phyloP scores from a whole-genome alignment of 805 yeast species.

The Myxozyma kluyveri region DNA sequence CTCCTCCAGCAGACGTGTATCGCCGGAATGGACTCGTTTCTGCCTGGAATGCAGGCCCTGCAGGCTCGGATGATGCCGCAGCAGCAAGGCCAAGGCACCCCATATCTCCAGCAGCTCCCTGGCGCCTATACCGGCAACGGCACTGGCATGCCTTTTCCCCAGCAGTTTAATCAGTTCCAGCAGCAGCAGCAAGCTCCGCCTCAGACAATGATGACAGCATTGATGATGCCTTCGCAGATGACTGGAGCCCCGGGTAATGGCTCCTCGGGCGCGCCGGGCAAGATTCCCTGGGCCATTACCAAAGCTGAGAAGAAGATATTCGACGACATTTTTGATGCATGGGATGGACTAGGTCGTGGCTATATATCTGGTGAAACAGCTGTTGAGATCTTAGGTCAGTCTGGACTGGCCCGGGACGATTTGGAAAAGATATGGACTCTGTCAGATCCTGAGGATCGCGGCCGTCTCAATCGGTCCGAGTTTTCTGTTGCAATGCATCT shows the following conservation, averaged over 20 bases:
- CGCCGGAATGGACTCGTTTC: slow-evolving; percentile 6
- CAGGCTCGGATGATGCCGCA: slow-evolving; percentile 61
- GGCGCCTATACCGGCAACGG: not conserved
- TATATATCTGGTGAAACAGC: slow-evolving; percentile 76
- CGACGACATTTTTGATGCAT: slow-evolving; percentile 81
- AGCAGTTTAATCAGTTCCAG: not conserved
- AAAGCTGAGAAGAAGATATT: slow-evolving; percentile 83
- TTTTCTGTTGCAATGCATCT: slow-evolving; percentile 97
- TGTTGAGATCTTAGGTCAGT: slow-evolving; percentile 80
- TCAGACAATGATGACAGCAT: slow-evolving; percentile 26
- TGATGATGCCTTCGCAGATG: slow-evolving; percentile 24
- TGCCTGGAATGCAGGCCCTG: slow-evolving; percentile 30
- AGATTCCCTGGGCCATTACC: slow-evolving; percentile 77
- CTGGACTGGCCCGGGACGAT: slow-evolving; percentile 82
- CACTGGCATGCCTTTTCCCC: not conserved
- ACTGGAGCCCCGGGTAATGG: slow-evolving; percentile 37
- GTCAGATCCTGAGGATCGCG: slow-evolving; percentile 77
- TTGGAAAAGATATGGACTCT: slow-evolving; percentile 89
- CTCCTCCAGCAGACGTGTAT: no score
- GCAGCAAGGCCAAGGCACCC: slow-evolving; percentile 6
- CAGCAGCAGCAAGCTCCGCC: slow-evolving; percentile 47
- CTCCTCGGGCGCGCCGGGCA: slow-evolving; percentile 59
- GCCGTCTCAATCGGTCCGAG: slow-evolving; percentile 81
- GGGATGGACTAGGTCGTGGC: slow-evolving; percentile 72
- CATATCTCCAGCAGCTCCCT: not conserved